A percentile compares a stretch with the other conserved stretches of the same genome.
Evolutionary conservation across 2,329 filamentous ascomycete genomes (phyloP).

Genomic region (Byssoonygena ceratinophila): DNA sequence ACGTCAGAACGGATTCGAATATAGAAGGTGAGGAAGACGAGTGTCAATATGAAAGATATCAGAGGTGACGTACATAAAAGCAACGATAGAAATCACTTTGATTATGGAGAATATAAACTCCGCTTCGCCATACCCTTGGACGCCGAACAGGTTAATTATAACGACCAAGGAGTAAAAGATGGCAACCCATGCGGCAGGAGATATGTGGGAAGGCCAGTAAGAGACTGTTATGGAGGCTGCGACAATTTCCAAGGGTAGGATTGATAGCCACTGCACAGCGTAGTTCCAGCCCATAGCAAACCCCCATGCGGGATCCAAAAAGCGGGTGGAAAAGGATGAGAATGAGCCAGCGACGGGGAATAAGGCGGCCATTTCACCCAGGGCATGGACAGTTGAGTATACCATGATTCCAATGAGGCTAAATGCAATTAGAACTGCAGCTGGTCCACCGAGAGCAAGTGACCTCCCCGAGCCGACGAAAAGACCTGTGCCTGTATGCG

Average conservation of each 20-base stretch:
- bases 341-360: constrained; percentile 42
- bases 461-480: constrained; percentile 34
- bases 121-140: constrained; percentile 40
- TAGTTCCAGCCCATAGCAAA: constrained; percentile 44
- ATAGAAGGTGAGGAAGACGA: constrained; percentile 17
- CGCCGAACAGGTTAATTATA: constrained; percentile 51
- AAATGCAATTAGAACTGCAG: constrained; percentile 37
- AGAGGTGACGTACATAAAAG: constrained; percentile 44
- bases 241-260: constrained; percentile 62
- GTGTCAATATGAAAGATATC: too few species aligned
- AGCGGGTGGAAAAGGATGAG: constrained; percentile 34
- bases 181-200: constrained; percentile 35
- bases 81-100: constrained; percentile 42
- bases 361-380: constrained; percentile 42
- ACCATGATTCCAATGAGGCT: constrained; percentile 47
- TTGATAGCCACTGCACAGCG: constrained; percentile 59
- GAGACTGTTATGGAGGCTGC: constrained; percentile 53
- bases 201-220: constrained; percentile 43
- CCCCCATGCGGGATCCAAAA: constrained; percentile 41
- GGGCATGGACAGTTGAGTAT: constrained; percentile 51
- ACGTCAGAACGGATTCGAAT: constrained; percentile 22
- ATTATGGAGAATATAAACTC: constrained; percentile 44
- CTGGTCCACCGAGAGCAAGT: constrained; percentile 33
- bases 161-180: constrained; percentile 50
- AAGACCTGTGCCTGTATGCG: constrained; percentile 31